Evolutionary conservation across 306 rosid genomes (phyloP).

Genomic region (Vigna hirtella): DNA sequence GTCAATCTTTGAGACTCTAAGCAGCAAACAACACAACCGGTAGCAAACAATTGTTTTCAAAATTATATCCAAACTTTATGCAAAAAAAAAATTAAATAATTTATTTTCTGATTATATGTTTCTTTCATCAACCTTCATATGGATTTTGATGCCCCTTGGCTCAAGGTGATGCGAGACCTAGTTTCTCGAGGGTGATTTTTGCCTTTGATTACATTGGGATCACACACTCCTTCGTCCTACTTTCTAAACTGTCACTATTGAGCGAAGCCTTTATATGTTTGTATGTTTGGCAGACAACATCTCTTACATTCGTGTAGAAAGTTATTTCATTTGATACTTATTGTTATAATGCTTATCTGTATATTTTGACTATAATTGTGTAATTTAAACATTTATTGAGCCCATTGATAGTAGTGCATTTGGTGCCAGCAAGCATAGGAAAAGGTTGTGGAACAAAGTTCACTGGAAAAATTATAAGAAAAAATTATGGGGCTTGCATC

Average conservation of each 20-base stretch:
- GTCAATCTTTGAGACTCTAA: background rate
- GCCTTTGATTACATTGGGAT: slow-evolving; percentile 1
- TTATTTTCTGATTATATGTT: slow-evolving; percentile 3
- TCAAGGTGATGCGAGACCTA: background rate
- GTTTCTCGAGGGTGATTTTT: background rate
- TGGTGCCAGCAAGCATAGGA: background rate
- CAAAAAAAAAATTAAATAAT: slow-evolving; percentile 34
- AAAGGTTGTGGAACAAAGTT: background rate
- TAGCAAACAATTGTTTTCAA: too few relatives aligned
- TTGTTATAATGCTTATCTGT: background rate
- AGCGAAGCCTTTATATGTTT: background rate
- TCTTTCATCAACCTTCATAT: background rate
- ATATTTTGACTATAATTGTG: background rate
- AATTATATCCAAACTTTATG: background rate
- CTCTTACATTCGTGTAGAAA: background rate
- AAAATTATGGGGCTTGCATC: background rate
- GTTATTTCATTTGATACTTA: background rate
- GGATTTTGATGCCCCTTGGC: background rate
- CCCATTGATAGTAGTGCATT: background rate
- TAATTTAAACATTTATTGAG: background rate
- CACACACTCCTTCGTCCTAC: slow-evolving; percentile 9
- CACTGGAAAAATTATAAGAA: background rate
- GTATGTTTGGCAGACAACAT: background rate
- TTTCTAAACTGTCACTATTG: background rate
- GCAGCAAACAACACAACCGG: background rate